Evolutionary conservation across 129 eudicot species (phyloP).

Genomic region (Dittrichia graveolens): DNA sequence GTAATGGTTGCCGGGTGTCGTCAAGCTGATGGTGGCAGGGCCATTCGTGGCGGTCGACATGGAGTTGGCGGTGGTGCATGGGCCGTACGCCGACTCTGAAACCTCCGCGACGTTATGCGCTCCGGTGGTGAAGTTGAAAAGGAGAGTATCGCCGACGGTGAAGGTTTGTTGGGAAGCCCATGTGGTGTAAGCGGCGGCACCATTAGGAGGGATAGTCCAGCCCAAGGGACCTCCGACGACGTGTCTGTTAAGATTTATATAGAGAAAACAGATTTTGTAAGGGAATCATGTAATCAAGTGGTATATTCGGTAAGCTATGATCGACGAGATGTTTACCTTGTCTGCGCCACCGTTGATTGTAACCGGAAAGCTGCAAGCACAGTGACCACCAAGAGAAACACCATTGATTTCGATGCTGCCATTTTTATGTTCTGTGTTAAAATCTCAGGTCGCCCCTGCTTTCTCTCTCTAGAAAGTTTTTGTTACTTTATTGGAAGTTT

Average conservation of each 20-base stretch:
- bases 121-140: conserved; percentile 49
- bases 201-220: conserved; percentile 41
- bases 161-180: conserved; percentile 43
- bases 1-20: conserved; percentile 40
- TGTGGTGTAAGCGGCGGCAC: conserved; percentile 32
- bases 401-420: conserved; percentile 20
- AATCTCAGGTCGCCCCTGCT: conserved; percentile 41
- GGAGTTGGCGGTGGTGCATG: conserved; percentile 46
- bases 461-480: conserved; percentile 1
- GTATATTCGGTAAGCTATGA: neutral
- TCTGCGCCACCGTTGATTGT: conserved; percentile 45
- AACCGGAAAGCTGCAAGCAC: conserved; percentile 32
- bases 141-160: conserved; percentile 41
- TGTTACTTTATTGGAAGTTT: neutral
- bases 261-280: too few species aligned
- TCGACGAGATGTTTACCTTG: conserved; percentile 29
- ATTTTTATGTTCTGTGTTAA: conserved; percentile 20
- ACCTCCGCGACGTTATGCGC: conserved; percentile 47
- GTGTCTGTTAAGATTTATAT: neutral
- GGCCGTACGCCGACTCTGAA: conserved; percentile 38
- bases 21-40: conserved; percentile 42
- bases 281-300: too few species aligned
- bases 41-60: neutral
- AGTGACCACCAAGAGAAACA: conserved; percentile 14
- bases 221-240: conserved; percentile 45